Evolutionary conservation across 441 rosid species (phyloP).

Genomic region (Rhodomyrtus psidioides): DNA sequence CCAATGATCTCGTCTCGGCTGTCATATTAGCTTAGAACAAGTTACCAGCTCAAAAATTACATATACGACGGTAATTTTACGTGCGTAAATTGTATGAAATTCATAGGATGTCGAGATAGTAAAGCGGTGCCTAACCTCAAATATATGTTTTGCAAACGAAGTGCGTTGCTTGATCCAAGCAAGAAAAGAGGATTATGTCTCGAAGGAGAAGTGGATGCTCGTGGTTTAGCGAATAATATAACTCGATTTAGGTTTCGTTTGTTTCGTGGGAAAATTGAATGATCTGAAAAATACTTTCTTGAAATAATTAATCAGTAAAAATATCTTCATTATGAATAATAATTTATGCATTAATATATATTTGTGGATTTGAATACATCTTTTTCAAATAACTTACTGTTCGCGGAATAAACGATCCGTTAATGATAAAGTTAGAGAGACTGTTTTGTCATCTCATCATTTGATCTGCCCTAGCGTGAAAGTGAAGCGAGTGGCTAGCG

Average conservation of each 20-base stretch:
- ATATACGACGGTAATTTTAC: fast-evolving
- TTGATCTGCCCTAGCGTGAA: neutral
- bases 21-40: neutral
- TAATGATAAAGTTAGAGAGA: too few species aligned
- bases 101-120: neutral
- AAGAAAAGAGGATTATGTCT: neutral
- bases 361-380: too few species aligned
- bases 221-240: neutral
- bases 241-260: neutral
- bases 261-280: too few species aligned
- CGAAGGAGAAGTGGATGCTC: neutral
- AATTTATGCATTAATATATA: too few species aligned
- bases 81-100: neutral
- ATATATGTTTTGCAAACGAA: neutral
- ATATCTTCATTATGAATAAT: too few species aligned
- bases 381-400: too few species aligned
- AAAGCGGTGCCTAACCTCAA: neutral
- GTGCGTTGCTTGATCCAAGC: neutral
- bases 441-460: neutral
- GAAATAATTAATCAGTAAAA: too few species aligned
- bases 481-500: neutral
- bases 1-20: fast-evolving
- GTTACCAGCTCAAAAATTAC: neutral
- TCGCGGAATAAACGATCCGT: too few species aligned
- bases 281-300: too few species aligned